Conservation (phyloP, 2,329 filamentous ascomycete species). For the Epichloe festucae region DNA sequence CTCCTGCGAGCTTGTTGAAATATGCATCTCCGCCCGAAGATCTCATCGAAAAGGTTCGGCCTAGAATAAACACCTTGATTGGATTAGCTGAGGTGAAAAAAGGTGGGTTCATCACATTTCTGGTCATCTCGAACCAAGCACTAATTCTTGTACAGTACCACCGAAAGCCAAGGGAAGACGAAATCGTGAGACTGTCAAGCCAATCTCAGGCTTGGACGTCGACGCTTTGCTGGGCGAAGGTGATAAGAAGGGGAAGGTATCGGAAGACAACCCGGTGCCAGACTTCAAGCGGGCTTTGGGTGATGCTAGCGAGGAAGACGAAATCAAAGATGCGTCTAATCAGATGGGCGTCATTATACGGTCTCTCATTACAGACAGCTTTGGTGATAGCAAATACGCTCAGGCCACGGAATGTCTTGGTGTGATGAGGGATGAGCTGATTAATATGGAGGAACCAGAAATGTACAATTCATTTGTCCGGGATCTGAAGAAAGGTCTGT, state of each 20-base stretch:
- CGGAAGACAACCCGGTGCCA: slow-evolving; percentile 65
- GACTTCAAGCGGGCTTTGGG: slow-evolving; percentile 76
- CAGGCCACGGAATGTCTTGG: slow-evolving; percentile 63
- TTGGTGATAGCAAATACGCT: slow-evolving; percentile 63
- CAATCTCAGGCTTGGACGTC: slow-evolving; percentile 80
- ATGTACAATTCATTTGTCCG: slow-evolving; percentile 65
- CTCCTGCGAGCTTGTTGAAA: slow-evolving; percentile 52
- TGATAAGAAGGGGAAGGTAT: slow-evolving; percentile 30
- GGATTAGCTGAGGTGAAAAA: slow-evolving; percentile 70
- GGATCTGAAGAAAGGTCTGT: slow-evolving; percentile 58
- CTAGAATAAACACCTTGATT: slow-evolving; percentile 51
- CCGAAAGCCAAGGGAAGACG: slow-evolving; percentile 66
- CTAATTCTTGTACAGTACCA: slow-evolving; percentile 42
- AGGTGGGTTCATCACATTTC: slow-evolving; percentile 29
- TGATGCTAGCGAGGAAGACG: slow-evolving; percentile 43
- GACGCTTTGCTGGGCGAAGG: slow-evolving; percentile 58
- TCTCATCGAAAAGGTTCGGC: slow-evolving; percentile 43
- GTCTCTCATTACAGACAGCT: slow-evolving; percentile 54
- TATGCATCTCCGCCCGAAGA: slow-evolving; percentile 61
- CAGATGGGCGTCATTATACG: slow-evolving; percentile 65
- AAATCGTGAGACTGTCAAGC: slow-evolving; percentile 58
- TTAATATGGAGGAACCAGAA: slow-evolving; percentile 59
- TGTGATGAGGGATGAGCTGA: slow-evolving; percentile 65
- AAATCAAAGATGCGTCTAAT: slow-evolving; percentile 53
- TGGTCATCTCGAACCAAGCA: neutral